Base-by-base conservation (phyloP, 1,284 basidiomycete genomes). In the Fomitopsis schrenkii region DNA sequence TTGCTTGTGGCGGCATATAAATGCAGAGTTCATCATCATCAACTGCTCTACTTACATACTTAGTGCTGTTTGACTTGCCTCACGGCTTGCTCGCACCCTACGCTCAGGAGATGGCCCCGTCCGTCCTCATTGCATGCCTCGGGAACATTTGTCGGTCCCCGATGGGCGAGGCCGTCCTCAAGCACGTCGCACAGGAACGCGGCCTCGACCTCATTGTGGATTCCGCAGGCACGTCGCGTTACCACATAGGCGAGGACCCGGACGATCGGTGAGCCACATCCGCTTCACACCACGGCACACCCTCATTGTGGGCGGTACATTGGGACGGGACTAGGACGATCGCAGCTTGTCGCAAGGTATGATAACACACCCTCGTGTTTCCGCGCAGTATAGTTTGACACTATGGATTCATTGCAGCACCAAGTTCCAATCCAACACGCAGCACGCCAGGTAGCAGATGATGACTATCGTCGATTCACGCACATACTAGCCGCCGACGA, bases 131-230 rank as follows among this genome's bases (percentile, higher is more conserved):
- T 60, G 88, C 92, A 42, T 93, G 91, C 68, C 76, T 92, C 36
- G 89, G 90, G 17, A 91, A 91, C 71, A 91, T 91, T 62, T 91
- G 89, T 69, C 84, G 90, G 45, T 90, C 88, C 36, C 90, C 90
- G 1, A 90, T 93, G 83, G 90, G 90, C 36, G 89, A 92, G 74
- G 91, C 89, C 5, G 88, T 92, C 35, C 78, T 92, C 19, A 75
- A 72, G 59, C 79, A 87, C 58, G 78, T 85, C 61, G 88, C 88
- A 5, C 76, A 78, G 57, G 80, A 86, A 67, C 83, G 89, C 46
- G 84, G 84, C 10, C 68, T 91, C 41, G 80, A 87, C 55, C 78
- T 91, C 63, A 68, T 71, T 14, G 86, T 91, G 35, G 89, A 91
- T 66, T 91, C 88, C 59, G 86, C 85, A 63, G 90, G 90, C 6